A percentile compares a stretch with the other conserved stretches of the same genome.
These are phyloP conservation scores for Mucor lusitanicus DNA, from an alignment of 371 early-diverging fungal species.

Conservation along the genomic window DNA sequence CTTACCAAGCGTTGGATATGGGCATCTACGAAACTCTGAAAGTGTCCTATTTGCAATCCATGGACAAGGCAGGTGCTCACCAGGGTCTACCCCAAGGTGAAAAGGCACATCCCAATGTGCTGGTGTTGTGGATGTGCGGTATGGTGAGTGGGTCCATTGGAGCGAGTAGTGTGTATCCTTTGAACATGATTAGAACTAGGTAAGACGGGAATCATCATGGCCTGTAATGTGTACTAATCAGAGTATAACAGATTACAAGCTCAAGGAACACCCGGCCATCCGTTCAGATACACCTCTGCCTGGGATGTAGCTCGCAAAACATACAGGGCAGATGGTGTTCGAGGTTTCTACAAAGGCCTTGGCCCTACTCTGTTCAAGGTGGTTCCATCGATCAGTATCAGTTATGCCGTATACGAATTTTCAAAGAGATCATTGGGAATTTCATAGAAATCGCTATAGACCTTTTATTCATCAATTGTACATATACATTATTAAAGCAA, in stretches of 20 bases:
- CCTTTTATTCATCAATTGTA: slow-evolving; percentile 2
- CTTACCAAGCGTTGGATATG: slow-evolving; percentile 80
- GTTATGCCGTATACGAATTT: slow-evolving; percentile 63
- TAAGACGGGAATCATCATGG: slow-evolving; percentile 25
- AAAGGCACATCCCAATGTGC: slow-evolving; percentile 40
- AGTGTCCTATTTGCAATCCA: slow-evolving; percentile 59
- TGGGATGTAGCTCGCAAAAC: slow-evolving; percentile 71
- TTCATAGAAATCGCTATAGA: slow-evolving; percentile 18
- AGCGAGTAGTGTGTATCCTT: slow-evolving; percentile 79
- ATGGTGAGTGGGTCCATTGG: slow-evolving; percentile 72
- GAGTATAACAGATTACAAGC: slow-evolving; percentile 69
- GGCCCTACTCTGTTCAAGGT: slow-evolving; percentile 75
- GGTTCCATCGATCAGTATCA: slow-evolving; percentile 64
- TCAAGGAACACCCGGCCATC: slow-evolving; percentile 79
- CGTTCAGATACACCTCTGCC: slow-evolving; percentile 64
- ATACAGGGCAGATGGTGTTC: slow-evolving; percentile 73
- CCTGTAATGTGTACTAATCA: neutral
- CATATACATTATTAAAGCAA: neutral
- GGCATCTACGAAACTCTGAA: slow-evolving; percentile 76
- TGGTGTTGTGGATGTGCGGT: slow-evolving; percentile 67
- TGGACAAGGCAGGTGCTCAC: slow-evolving; percentile 32
- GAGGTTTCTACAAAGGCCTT: slow-evolving; percentile 87
- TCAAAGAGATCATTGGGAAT: slow-evolving; percentile 54
- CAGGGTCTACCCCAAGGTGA: slow-evolving; percentile 11
- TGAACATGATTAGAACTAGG: slow-evolving; percentile 79